phyloP scores from a whole-genome alignment of 306 rosid genomes.

The Inga laurina region DNA sequence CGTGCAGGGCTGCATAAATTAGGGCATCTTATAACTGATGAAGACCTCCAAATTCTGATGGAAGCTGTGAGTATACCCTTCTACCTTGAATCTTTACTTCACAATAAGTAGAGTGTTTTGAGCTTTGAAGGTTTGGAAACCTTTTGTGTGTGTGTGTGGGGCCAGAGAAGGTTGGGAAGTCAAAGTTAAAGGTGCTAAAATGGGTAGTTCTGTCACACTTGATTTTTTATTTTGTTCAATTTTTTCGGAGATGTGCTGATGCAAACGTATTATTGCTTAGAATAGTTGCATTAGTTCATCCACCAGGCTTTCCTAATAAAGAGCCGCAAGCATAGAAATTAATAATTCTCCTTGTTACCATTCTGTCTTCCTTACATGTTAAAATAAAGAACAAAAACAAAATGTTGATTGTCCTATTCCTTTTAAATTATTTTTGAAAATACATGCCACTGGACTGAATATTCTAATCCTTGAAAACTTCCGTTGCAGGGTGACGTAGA shows the following conservation, averaged over 20 bases:
- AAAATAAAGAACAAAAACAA: neutral
- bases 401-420: neutral
- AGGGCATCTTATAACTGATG: conserved; percentile 78
- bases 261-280: conserved; percentile 9
- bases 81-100: conserved; percentile 20
- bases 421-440: neutral
- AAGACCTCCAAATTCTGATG: conserved; percentile 81
- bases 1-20: conserved; percentile 77
- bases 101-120: neutral
- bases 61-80: conserved; percentile 80
- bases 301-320: neutral
- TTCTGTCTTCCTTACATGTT: neutral
- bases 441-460: neutral
- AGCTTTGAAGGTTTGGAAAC: neutral
- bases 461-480: conserved; percentile 31
- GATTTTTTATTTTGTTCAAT: neutral
- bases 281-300: neutral
- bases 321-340: neutral
- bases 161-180: neutral
- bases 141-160: neutral
- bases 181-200: neutral
- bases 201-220: neutral
- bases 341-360: neutral
- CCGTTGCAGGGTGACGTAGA: conserved; percentile 85
- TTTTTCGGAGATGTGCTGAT: conserved; percentile 1